phyloP scores from a whole-genome alignment of 2,329 filamentous ascomycete genomes.

The Xylaria sp. region DNA sequence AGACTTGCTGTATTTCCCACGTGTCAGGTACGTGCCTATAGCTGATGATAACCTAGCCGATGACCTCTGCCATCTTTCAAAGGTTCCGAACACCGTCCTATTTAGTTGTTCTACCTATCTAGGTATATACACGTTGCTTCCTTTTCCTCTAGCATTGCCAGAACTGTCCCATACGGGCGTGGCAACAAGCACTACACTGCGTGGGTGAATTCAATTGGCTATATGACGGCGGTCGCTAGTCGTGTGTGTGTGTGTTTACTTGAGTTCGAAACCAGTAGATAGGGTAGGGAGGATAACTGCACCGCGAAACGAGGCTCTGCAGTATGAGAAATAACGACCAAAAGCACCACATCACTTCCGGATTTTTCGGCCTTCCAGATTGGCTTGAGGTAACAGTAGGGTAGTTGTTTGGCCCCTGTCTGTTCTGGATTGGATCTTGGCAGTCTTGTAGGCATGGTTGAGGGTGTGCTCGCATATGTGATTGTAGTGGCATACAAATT shows the following conservation, averaged over 20 bases:
- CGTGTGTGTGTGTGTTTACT: background rate
- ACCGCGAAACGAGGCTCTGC: background rate
- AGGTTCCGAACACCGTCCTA: background rate
- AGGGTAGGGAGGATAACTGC: background rate
- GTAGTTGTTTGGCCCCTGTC: background rate
- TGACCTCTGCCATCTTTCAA: no score
- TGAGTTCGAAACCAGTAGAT: background rate
- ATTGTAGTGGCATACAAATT: background rate
- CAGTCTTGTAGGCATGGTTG: background rate
- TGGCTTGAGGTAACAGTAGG: background rate
- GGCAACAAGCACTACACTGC: background rate
- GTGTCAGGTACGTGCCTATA: background rate
- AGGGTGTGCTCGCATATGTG: background rate
- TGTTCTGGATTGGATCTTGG: background rate
- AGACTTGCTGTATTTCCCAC: background rate
- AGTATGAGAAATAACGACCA: background rate
- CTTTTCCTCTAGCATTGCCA: background rate
- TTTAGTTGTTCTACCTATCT: background rate
- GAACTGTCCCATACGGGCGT: background rate
- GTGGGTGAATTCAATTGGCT: slow-evolving; percentile 1
- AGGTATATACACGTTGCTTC: background rate
- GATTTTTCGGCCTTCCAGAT: background rate
- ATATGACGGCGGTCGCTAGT: background rate
- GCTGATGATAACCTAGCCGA: background rate
- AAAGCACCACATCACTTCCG: background rate